Evolutionary conservation across 2,329 filamentous ascomycete genomes (phyloP).

Genomic region (Clonostachys sp.): DNA sequence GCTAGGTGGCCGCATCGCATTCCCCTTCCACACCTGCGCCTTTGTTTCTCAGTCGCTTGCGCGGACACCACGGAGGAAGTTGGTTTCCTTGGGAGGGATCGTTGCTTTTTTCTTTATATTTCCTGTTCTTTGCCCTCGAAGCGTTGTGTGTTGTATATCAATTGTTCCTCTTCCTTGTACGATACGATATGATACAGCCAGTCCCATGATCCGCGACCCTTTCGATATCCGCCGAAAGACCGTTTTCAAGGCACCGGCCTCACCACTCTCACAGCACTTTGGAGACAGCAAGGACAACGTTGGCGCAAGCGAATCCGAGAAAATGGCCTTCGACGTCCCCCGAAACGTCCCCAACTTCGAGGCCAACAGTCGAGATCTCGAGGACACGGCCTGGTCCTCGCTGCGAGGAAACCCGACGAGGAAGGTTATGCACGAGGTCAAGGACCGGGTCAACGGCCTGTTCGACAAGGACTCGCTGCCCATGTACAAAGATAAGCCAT

Average conservation of each 20-base stretch:
- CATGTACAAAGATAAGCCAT: conserved; percentile 99
- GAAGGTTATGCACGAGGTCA: conserved; percentile 25
- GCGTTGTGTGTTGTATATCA: background rate
- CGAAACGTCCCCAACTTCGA: conserved; percentile 66
- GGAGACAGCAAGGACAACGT: conserved; percentile 44
- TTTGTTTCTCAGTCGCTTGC: no score
- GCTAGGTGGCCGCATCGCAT: no score
- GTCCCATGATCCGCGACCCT: conserved; percentile 35
- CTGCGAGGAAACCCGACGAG: conserved; percentile 27
- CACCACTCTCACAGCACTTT: conserved; percentile 35
- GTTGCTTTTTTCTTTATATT: conserved; percentile 1
- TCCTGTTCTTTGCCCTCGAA: background rate
- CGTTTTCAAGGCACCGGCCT: conserved; percentile 43
- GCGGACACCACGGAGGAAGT: no score
- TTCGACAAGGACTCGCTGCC: conserved; percentile 63
- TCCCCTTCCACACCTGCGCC: no score
- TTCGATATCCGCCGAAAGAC: conserved; percentile 38
- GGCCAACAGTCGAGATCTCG: conserved; percentile 58
- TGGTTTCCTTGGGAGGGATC: background rate
- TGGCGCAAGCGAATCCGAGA: conserved; percentile 44
- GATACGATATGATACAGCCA: conserved; percentile 17
- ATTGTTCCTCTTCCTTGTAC: background rate
- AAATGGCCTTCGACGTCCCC: conserved; percentile 64
- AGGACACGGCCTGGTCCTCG: conserved; percentile 63
- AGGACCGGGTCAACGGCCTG: conserved; percentile 59